Evolutionary conservation across 805 yeast genomes (phyloP), one percentile per base, ranked within the genome.

Genomic region (Yamadazyma laniorum): DNA sequence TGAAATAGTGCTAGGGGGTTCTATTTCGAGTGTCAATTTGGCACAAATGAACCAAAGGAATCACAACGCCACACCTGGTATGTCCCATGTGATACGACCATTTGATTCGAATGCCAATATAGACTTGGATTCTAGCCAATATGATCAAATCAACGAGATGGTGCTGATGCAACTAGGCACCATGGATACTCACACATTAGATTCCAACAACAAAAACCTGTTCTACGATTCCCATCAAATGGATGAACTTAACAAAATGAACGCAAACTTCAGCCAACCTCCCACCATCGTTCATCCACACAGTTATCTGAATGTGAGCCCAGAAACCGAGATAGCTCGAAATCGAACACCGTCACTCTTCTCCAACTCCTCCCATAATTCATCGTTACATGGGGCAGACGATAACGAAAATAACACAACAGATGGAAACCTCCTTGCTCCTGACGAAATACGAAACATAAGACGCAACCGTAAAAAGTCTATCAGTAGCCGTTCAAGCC

Each of bases 331-430:
- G 67, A 76, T 5, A 72, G 69, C n/a, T 59, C 28, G 51, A 6
- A 55, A 29, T n/a, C 62, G 58, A 28, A 77, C 82, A 0, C 82
- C 82, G 0, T 77, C 83, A 0, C 55, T 79, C 12, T 79, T 79
- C 53, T 70, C 77, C 34, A 69, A 74, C 42, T 73, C 82, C 1
- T 61, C 67, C 6, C 46, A 44, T 18, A 42, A 43, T 28, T 47
- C 51, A 2, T 44, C 45, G 2, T 18, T 30, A n/a, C 28, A 28
- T 8, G 36, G 16, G 18, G 7, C 13, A 5, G 18, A 33, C 8
- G 30, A 35, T 27, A 35, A 18, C n/a, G 27, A 32, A 5, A 34
- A 32, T 17, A 13, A 29, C 5, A 39, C 35, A 26, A 37, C 49
- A 15, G 40, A 37, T 18, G 26, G 21, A 3, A 42, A 36, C 26